Conservation (phyloP, 306 rosid genomes). For the Cucumis cinereus region DNA sequence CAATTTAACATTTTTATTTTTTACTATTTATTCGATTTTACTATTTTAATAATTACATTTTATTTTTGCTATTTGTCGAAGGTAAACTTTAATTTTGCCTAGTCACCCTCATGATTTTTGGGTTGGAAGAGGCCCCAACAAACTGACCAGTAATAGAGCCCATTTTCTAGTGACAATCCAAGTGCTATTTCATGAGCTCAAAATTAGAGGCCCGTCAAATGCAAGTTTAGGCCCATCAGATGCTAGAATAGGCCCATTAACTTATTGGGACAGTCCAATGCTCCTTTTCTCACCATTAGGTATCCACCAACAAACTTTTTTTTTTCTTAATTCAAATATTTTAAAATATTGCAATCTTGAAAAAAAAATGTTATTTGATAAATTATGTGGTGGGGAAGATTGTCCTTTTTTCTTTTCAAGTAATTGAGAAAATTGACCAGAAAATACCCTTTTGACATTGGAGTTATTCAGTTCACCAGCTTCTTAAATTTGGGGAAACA, state of each 20-base stretch:
- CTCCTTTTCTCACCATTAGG: neutral
- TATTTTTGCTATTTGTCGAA: no score
- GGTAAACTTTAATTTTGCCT: no score
- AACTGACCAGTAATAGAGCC: neutral
- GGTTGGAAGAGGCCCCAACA: neutral
- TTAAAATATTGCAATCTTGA: neutral
- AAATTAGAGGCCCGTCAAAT: neutral
- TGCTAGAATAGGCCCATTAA: neutral
- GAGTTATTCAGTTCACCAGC: no score
- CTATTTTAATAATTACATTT: no score
- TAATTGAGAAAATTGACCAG: no score
- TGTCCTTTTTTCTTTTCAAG: no score
- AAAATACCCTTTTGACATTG: no score
- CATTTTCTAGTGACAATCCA: neutral
- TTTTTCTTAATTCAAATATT: neutral
- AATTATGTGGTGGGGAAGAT: neutral
- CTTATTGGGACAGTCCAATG: neutral
- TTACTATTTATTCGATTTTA: no score
- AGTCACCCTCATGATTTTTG: no score
- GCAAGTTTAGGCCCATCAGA: neutral
- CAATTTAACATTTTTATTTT: no score
- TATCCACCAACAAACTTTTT: neutral
- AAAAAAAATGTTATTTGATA: no score
- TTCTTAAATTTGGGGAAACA: no score
- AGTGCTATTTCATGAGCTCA: neutral